phyloP scores from a whole-genome alignment of 2,329 filamentous ascomycete genomes.

The Decorospora gaudefroyi region DNA sequence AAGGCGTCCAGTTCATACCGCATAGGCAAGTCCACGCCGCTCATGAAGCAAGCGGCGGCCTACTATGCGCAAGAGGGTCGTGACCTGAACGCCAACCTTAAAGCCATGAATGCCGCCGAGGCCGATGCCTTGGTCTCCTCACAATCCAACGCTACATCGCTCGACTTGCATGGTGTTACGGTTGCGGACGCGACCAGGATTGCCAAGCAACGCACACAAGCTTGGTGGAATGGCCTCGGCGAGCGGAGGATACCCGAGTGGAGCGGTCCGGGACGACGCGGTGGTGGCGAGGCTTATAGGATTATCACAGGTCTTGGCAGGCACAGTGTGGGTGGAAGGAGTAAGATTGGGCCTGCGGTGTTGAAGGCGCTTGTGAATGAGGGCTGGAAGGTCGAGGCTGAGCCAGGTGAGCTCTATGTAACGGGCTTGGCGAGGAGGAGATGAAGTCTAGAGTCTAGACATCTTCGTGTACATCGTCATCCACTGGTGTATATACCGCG shows the following conservation, averaged over 20 bases:
- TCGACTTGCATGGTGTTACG: slow-evolving; percentile 84
- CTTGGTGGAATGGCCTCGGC: slow-evolving; percentile 77
- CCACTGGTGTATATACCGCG: not conserved
- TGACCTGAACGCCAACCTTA: slow-evolving; percentile 63
- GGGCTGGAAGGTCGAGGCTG: slow-evolving; percentile 80
- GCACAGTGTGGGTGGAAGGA: slow-evolving; percentile 77
- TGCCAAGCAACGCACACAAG: slow-evolving; percentile 65
- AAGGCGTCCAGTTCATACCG: slow-evolving; percentile 64
- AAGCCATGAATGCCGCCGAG: slow-evolving; percentile 64
- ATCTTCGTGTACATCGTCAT: slow-evolving; percentile 4
- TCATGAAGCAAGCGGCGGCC: slow-evolving; percentile 73
- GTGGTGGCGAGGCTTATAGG: slow-evolving; percentile 61
- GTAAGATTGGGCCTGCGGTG: slow-evolving; percentile 79
- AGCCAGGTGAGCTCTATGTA: slow-evolving; percentile 71
- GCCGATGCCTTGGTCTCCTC: slow-evolving; percentile 71
- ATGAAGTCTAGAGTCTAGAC: slow-evolving; percentile 6
- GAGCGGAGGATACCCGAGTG: slow-evolving; percentile 61
- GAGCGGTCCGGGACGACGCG: slow-evolving; percentile 49
- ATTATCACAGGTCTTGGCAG: slow-evolving; percentile 81
- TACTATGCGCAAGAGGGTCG: slow-evolving; percentile 75
- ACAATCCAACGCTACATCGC: slow-evolving; percentile 67
- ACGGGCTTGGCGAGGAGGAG: slow-evolving; percentile 57
- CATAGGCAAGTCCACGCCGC: slow-evolving; percentile 67
- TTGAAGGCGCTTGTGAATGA: slow-evolving; percentile 72
- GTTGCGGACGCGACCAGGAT: slow-evolving; percentile 83